phyloP scores from a whole-genome alignment of 352 stramenopile genomes.

The Phytophthora foliorum region DNA sequence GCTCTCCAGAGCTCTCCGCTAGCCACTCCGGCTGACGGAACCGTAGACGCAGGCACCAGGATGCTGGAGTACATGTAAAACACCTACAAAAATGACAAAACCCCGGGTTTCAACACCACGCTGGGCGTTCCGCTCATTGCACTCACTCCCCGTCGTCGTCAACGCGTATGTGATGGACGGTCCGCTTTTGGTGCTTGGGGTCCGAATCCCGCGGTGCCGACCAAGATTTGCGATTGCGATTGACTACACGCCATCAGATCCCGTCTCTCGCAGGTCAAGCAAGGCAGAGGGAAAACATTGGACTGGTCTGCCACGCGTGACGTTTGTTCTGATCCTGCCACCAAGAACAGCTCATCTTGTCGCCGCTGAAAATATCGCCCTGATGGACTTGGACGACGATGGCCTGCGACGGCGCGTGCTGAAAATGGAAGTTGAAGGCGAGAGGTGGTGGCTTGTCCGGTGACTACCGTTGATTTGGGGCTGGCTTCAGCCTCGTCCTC shows the following conservation, averaged over 20 bases:
- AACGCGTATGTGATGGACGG: conserved; percentile 6
- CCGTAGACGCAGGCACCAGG: conserved; percentile 38
- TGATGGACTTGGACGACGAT: conserved; percentile 22
- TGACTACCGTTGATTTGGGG: conserved; percentile 43
- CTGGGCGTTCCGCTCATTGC: conserved; percentile 29
- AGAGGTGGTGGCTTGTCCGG: conserved; percentile 26
- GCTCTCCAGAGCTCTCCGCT: conserved; percentile 20
- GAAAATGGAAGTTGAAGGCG: conserved; percentile 35
- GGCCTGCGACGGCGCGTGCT: conserved; percentile 4
- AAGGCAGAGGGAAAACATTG: neutral
- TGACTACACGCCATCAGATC: neutral
- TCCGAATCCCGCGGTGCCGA: neutral
- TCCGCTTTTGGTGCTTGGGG: conserved; percentile 15
- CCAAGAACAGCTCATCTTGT: conserved; percentile 37
- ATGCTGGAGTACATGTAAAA: conserved; percentile 43
- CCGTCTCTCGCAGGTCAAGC: conserved; percentile 7
- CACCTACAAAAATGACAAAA: conserved; percentile 39
- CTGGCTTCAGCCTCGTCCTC: conserved; percentile 42
- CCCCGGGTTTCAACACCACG: conserved; percentile 14
- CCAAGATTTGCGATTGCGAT: conserved; percentile 10
- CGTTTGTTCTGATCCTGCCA: conserved; percentile 24
- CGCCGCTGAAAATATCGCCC: conserved; percentile 30
- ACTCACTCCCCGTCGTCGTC: neutral
- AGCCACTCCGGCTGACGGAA: conserved; percentile 24
- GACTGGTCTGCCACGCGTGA: conserved; percentile 1